Base-by-base conservation (phyloP, 2,329 filamentous ascomycete species). In the Teratosphaeriaceae sp. region DNA sequence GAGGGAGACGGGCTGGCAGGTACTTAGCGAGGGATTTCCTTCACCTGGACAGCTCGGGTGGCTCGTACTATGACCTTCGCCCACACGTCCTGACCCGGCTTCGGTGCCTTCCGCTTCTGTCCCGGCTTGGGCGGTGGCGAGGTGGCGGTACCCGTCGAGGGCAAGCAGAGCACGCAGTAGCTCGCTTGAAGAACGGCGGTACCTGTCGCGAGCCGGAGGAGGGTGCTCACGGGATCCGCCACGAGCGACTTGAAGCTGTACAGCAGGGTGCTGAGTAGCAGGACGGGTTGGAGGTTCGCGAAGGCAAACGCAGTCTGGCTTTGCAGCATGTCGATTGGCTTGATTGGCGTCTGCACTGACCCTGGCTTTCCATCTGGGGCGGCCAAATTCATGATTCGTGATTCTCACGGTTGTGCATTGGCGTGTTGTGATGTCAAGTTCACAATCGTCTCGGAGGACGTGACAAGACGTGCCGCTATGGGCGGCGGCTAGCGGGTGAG, bases 221-320 rank as follows among this genome's bases (percentile, higher is more conserved):
- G 73, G 5, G 82, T 75, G 13, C 73, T 65, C 2, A 83, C 75
- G 0, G 88, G 86, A 51, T 89, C 77, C 13, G 73, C 69, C 21
- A 94, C 84, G 20, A 94, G 71, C 15, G 73, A 67, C 26, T 68
- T 61, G 64, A 94, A 90, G 29, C 76, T 76, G 49, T 77, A 59
- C 35, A 75, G 72, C 59, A 84, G 81, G 26, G 84, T 65, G 8
- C 73, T 74, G 22, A 86, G 72, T 22, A 94, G 71, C 9, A 88
- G 65, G 20, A 75, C 64, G 0, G 85, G 82, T 53, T 94, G 85
- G 16, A 79, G 63, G 56, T 86, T 74, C 11, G 82, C 78, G 58
- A 84, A 75, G 34, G 62, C 48, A 38, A 47, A 52, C 2, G 61
- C 53, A 18, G 51, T 19, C 34, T 56, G 54, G 21, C 43, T 51